A percentile compares a stretch with the other conserved stretches of the same genome.
Conservation (phyloP, 805 yeast species). For the Barnettozyma sp. region DNA sequence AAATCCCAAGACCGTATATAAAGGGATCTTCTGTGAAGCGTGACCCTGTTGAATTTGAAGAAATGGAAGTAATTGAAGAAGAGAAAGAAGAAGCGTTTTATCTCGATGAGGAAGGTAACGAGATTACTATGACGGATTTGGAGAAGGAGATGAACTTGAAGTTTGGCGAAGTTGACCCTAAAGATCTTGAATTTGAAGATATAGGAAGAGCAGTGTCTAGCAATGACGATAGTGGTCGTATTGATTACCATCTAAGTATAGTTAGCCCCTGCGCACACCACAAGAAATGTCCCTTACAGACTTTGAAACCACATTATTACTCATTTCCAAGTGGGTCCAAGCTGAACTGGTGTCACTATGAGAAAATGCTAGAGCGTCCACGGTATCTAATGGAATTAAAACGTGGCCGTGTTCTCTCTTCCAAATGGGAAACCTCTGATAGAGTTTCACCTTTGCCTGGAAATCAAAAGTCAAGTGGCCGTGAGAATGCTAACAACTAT, state of each 20-base stretch:
- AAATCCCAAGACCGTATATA: slow-evolving; percentile 64
- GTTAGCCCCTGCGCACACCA: slow-evolving; percentile 93
- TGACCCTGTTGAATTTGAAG: slow-evolving; percentile 13
- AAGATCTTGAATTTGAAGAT: slow-evolving; percentile 35
- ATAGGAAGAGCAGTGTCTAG: slow-evolving; percentile 13
- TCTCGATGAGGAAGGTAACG: slow-evolving; percentile 17
- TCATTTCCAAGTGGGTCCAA: slow-evolving; percentile 48
- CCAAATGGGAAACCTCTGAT: slow-evolving; percentile 54
- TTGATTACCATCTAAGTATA: slow-evolving; percentile 47
- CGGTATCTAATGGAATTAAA: slow-evolving; percentile 75
- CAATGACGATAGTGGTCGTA: slow-evolving; percentile 14
- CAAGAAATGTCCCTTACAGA: slow-evolving; percentile 77
- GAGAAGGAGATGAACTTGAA: slow-evolving; percentile 30
- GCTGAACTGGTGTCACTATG: slow-evolving; percentile 69
- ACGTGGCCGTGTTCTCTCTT: slow-evolving; percentile 67
- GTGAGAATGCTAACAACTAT: slow-evolving; percentile 61
- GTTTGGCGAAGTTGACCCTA: slow-evolving; percentile 36
- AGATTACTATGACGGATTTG: slow-evolving; percentile 2
- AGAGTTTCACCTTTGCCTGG: slow-evolving; percentile 40
- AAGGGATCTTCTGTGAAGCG: slow-evolving; percentile 37
- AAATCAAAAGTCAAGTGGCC: slow-evolving; percentile 50
- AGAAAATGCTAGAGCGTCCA: slow-evolving; percentile 70
- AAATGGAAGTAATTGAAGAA: slow-evolving; percentile 9
- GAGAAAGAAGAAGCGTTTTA: slow-evolving; percentile 21
- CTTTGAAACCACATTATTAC: slow-evolving; percentile 64